phyloP scores from a whole-genome alignment of 108 stramenopile species.

The Discostella pseudostelligera region DNA sequence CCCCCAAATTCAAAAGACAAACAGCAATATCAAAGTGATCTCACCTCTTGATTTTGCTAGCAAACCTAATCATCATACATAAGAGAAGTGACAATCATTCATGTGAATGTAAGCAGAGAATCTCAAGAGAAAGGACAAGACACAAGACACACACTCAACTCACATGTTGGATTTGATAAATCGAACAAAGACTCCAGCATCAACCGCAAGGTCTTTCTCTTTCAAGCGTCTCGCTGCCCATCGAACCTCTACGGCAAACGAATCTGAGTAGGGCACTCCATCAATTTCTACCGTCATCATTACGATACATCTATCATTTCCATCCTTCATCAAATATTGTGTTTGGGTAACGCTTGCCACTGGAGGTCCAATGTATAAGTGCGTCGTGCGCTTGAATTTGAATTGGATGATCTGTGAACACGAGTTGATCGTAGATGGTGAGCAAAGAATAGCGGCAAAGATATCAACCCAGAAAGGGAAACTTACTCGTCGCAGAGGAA shows the following conservation, averaged over 20 bases:
- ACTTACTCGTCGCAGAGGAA: slow-evolving; percentile 47
- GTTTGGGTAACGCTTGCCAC: slow-evolving; percentile 76
- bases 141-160: background rate
- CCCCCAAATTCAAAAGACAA: background rate
- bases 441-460: background rate
- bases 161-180: slow-evolving; percentile 71
- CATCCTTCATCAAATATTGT: slow-evolving; percentile 67
- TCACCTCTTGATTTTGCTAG: slow-evolving; percentile 60
- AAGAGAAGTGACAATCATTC: background rate
- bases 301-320: slow-evolving; percentile 63
- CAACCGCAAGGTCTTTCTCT: slow-evolving; percentile 54
- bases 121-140: background rate
- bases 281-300: slow-evolving; percentile 74
- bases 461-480: background rate
- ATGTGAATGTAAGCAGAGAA: background rate
- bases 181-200: slow-evolving; percentile 76
- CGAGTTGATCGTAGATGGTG: background rate
- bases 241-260: slow-evolving; percentile 75
- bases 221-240: slow-evolving; percentile 72
- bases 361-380: slow-evolving; percentile 81
- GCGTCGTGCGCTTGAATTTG: slow-evolving; percentile 72
- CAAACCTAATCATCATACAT: slow-evolving; percentile 40
- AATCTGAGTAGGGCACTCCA: slow-evolving; percentile 82
- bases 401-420: slow-evolving; percentile 47
- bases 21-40: background rate